Conservation (phyloP, 306 rosid genomes). For the Citrullus colocynthis region DNA sequence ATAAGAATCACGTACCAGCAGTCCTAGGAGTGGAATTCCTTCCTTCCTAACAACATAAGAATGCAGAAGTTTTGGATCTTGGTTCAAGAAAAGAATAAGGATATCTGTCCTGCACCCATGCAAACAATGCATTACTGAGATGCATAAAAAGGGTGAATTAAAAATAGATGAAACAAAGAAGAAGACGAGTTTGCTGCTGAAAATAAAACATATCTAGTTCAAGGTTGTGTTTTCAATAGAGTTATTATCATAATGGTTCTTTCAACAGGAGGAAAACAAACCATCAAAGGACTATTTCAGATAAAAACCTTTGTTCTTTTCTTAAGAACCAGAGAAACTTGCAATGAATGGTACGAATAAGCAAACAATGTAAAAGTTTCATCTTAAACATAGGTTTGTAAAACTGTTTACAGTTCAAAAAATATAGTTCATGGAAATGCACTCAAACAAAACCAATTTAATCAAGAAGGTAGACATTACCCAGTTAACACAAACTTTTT, state of each 20-base stretch:
- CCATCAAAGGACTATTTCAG: not conserved
- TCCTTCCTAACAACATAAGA: constrained; percentile 83
- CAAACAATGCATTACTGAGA: constrained; percentile 35
- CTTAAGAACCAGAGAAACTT: not conserved
- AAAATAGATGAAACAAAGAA: not conserved
- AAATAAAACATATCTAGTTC: not conserved
- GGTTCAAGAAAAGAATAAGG: constrained; percentile 92
- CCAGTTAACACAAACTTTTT: constrained; percentile 81
- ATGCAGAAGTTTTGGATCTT: constrained; percentile 90
- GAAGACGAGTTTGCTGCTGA: not conserved
- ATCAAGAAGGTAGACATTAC: constrained; percentile 35
- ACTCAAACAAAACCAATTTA: not conserved
- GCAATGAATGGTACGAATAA: not conserved
- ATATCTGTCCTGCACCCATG: constrained; percentile 97
- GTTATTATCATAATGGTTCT: not conserved
- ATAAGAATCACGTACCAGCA: constrained; percentile 42
- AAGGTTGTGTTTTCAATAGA: not conserved
- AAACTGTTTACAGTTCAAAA: not conserved
- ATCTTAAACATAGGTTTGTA: not conserved
- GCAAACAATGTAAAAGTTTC: not conserved
- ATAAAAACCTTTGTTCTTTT: not conserved
- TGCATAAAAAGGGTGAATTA: not conserved
- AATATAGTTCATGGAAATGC: not conserved
- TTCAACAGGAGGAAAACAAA: not conserved
- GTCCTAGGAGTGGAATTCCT: constrained; percentile 75